Evolutionary conservation across 169 alveolate genomes (phyloP), one percentile per base, ranked within the genome.

Genomic region (Prorocentrum cordatum): DNA sequence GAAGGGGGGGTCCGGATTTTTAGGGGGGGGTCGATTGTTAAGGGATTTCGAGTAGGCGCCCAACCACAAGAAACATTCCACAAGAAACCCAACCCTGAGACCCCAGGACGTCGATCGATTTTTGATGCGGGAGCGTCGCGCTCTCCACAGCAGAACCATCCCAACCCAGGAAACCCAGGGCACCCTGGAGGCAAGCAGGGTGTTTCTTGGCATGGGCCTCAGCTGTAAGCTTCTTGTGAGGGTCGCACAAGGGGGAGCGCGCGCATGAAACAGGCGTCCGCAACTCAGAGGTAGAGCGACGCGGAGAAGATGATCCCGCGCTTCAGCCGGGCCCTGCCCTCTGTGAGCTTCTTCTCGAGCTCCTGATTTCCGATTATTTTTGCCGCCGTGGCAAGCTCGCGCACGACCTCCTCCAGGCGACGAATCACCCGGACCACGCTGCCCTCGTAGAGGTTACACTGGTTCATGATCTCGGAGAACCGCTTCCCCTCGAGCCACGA

Each of bases 221-320:
- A n/a, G n/a, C n/a, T n/a, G n/a, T n/a, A n/a, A n/a, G n/a, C n/a
- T n/a, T n/a, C n/a, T n/a, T n/a, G n/a, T n/a, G n/a, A n/a, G n/a
- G n/a, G n/a, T 42, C 54, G 16, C 54, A 42, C 54, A 42, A 42
- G n/a, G 54, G 16, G 54, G 54, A 42, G 54, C 54, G 9, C 54
- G 16, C 54, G 54, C 54, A 9, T 42, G 54, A 9, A 12, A 42
- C 54, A 42, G 54, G n/a, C n/a, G 54, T 42, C 16, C 16, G 16
- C 54, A 42, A 42, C n/a, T n/a, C n/a, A 88, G 58, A 88, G 47
- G 27, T 97, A 98, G 84, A 98, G 95, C 70, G 99, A 96, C 16
- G 99, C 98, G 14, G 99, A 97, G 93, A 98, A 98, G 39, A 98
- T 98, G 66, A 98, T 98, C 47, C 99, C 99, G 77, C 99, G 96